A percentile compares a stretch with the other conserved stretches of the same genome.
These are phyloP conservation scores for Westerdykella aurantiaca DNA, from an alignment of 2,329 filamentous ascomycete genomes.

Conservation along the genomic window DNA sequence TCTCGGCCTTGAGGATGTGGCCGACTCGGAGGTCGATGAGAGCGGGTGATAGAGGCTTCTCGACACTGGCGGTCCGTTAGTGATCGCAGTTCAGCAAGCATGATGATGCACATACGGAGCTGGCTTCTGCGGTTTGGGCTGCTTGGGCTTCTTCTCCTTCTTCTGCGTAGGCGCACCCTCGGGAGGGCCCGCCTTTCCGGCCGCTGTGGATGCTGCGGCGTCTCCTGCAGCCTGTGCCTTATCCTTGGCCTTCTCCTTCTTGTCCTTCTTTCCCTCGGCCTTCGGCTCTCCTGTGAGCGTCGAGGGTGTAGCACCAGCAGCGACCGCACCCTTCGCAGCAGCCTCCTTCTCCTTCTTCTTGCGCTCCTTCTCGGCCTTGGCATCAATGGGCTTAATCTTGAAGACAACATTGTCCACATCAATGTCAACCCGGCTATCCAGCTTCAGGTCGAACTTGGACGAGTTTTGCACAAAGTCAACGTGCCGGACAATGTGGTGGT, in stretches of 20 bases:
- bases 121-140: constrained; percentile 63
- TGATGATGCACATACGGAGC: constrained; percentile 23
- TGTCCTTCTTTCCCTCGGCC: constrained; percentile 43
- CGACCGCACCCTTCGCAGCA: constrained; percentile 50
- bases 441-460: constrained; percentile 60
- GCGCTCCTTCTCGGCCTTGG: constrained; percentile 92
- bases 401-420: constrained; percentile 76
- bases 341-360: constrained; percentile 91
- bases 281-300: constrained; percentile 27
- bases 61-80: constrained; percentile 41
- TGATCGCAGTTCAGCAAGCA: neutral
- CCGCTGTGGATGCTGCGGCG: constrained; percentile 44
- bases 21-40: constrained; percentile 94
- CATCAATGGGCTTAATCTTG: constrained; percentile 81
- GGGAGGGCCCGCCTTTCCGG: constrained; percentile 40
- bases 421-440: constrained; percentile 72
- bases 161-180: constrained; percentile 44
- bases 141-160: constrained; percentile 90
- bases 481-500: constrained; percentile 85
- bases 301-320: constrained; percentile 43
- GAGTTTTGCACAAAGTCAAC: constrained; percentile 95
- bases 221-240: constrained; percentile 52
- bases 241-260: constrained; percentile 43
- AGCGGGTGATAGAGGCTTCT: constrained; percentile 72
- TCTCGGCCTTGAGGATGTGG: constrained; percentile 92